Evolutionary conservation across 805 yeast genomes (phyloP).

Genomic region (Starmerella kuoi): DNA sequence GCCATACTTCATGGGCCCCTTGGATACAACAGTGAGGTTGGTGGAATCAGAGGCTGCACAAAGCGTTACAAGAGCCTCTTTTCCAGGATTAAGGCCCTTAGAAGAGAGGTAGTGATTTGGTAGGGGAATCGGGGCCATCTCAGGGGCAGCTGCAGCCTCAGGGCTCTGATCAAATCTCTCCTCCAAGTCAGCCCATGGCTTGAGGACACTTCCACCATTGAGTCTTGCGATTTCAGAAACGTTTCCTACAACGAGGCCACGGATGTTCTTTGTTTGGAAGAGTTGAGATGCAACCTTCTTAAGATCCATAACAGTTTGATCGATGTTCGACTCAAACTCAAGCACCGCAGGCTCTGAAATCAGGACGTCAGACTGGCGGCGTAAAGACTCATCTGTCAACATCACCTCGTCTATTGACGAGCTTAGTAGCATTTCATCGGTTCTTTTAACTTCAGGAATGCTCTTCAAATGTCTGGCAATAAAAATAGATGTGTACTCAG

Average conservation of each 20-base stretch:
- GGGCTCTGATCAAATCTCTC: no score
- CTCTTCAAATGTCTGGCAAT: slow-evolving; percentile 49
- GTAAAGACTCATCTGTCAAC: slow-evolving; percentile 48
- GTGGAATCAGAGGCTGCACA: slow-evolving; percentile 81
- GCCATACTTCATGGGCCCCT: slow-evolving; percentile 43
- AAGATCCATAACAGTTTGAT: slow-evolving; percentile 37
- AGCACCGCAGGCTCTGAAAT: slow-evolving; percentile 47
- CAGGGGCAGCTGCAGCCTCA: background rate
- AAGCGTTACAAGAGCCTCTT: slow-evolving; percentile 49
- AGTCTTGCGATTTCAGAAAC: slow-evolving; percentile 41
- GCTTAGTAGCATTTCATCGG: slow-evolving; percentile 50
- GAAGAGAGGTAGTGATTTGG: slow-evolving; percentile 43
- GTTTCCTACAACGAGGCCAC: slow-evolving; percentile 63
- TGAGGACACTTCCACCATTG: slow-evolving; percentile 2
- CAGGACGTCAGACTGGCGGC: slow-evolving; percentile 54
- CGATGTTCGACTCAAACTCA: slow-evolving; percentile 39
- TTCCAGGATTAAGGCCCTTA: slow-evolving; percentile 41
- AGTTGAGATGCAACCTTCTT: slow-evolving; percentile 41
- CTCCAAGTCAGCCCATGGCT: slow-evolving; percentile 39
- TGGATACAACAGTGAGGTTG: slow-evolving; percentile 47
- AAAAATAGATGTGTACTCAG: slow-evolving; percentile 52
- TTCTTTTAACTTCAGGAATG: slow-evolving; percentile 51
- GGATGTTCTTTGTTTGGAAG: slow-evolving; percentile 47
- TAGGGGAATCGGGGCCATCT: slow-evolving; percentile 27
- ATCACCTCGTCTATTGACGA: slow-evolving; percentile 47